A percentile compares a stretch with the other conserved stretches of the same genome.
Conservation (phyloP, 768 basidiomycete species). For the Tylopilus sp. region DNA sequence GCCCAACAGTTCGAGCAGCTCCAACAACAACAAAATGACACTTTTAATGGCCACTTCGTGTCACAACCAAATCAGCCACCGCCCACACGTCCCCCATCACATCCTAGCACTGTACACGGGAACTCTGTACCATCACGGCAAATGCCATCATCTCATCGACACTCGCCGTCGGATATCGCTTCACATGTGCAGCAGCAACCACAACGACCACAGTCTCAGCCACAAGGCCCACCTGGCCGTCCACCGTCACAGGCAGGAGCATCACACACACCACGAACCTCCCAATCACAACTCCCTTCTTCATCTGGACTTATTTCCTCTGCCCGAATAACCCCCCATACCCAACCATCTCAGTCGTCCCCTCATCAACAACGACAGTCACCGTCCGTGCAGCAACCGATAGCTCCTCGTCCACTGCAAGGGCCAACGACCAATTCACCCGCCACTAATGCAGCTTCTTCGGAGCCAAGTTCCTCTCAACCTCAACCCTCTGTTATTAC, state of each 20-base stretch:
- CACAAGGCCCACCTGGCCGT: conserved; percentile 45
- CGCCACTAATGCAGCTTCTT: conserved; percentile 22
- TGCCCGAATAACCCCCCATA: conserved; percentile 35
- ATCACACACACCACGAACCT: conserved; percentile 45
- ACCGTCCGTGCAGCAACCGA: conserved; percentile 34
- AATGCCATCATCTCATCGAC: conserved; percentile 38
- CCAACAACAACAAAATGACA: conserved; percentile 36
- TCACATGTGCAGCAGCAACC: conserved; percentile 37
- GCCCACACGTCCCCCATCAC: conserved; percentile 44
- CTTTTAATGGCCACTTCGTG: conserved; percentile 33
- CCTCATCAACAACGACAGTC: conserved; percentile 33
- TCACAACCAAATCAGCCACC: conserved; percentile 38
- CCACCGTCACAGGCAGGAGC: conserved; percentile 49
- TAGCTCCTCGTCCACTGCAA: conserved; percentile 36
- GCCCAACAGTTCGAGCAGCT: conserved; percentile 63
- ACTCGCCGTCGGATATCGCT: conserved; percentile 46
- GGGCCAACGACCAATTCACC: conserved; percentile 23
- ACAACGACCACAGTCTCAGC: conserved; percentile 60
- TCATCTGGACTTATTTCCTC: conserved; percentile 25
- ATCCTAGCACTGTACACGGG: conserved; percentile 31
- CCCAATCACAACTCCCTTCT: conserved; percentile 35
- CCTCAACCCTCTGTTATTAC: conserved; percentile 28
- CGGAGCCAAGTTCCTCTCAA: conserved; percentile 33
- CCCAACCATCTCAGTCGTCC: conserved; percentile 31
- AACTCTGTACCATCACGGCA: conserved; percentile 32